Percentiles rank a stretch among this genome's conserved stretches.
These are phyloP conservation scores for Microbotryum violaceum DNA, from an alignment of 1,284 basidiomycete species.

Conservation along the genomic window DNA sequence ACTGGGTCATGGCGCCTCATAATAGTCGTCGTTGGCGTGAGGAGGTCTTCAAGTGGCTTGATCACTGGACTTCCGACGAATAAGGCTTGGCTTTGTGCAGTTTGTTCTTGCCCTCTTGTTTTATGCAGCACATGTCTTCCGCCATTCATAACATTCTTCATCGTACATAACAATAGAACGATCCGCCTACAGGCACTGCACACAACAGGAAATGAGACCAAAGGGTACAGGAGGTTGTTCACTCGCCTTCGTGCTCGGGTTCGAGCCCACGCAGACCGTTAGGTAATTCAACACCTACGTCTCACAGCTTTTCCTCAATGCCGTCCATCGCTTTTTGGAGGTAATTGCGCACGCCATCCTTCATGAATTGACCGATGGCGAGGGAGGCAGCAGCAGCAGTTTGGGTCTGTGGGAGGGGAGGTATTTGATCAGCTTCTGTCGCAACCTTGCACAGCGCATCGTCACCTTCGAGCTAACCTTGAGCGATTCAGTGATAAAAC, in stretches of 20 bases:
- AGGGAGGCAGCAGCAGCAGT: constrained; percentile 14
- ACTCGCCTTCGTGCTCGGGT: not conserved
- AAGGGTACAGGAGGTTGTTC: not conserved
- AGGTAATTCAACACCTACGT: constrained; percentile 17
- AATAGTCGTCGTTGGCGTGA: constrained; percentile 67
- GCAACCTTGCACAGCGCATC: not conserved
- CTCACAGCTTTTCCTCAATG: constrained; percentile 11
- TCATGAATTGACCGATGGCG: constrained; percentile 17
- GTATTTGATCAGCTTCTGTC: constrained; percentile 16
- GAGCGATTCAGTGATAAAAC: not conserved
- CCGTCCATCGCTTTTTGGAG: constrained; percentile 19
- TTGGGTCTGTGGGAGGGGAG: constrained; percentile 10
- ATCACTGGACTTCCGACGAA: constrained; percentile 40
- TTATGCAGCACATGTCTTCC: no score
- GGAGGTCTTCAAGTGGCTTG: constrained; percentile 79
- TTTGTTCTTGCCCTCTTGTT: no score
- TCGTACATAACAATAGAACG: no score
- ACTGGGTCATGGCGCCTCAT: constrained; percentile 72
- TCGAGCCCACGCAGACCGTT: not conserved
- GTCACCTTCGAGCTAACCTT: not conserved
- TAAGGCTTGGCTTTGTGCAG: not conserved
- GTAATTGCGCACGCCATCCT: constrained; percentile 11
- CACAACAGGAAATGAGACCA: no score
- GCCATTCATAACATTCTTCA: no score
- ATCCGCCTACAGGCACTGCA: no score